These are phyloP conservation scores for Clitoria ternatea DNA, from an alignment of 306 rosid genomes.

Conservation along the genomic window DNA sequence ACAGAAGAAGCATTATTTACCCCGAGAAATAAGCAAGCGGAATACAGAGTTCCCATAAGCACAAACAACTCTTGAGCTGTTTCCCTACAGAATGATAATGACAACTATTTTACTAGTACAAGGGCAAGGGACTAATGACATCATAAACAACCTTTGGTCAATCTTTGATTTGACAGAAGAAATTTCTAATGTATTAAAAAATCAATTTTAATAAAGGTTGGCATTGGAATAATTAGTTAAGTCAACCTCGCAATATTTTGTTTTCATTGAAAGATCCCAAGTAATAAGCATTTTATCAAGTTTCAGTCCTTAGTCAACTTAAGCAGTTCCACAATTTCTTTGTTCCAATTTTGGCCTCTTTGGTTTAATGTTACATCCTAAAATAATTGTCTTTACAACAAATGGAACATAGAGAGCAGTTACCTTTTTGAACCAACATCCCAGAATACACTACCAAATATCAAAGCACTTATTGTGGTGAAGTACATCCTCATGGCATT, in stretches of 20 bases:
- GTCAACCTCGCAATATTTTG: background rate
- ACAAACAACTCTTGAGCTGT: slow-evolving; percentile 56
- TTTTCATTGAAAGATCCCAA: background rate
- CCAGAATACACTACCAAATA: slow-evolving; percentile 76
- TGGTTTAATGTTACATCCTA: background rate
- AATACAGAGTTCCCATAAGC: slow-evolving; percentile 84
- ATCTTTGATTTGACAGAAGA: background rate
- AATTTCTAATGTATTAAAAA: background rate
- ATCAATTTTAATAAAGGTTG: background rate
- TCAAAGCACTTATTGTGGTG: slow-evolving; percentile 60
- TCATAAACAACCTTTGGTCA: background rate
- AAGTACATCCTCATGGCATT: slow-evolving; percentile 72
- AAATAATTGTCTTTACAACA: background rate
- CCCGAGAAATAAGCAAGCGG: slow-evolving; percentile 79
- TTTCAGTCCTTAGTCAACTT: background rate
- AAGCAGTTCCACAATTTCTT: background rate
- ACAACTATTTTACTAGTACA: background rate
- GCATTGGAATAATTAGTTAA: background rate
- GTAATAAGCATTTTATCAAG: background rate
- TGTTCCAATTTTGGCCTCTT: background rate
- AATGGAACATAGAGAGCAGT: slow-evolving; percentile 5
- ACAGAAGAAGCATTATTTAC: slow-evolving; percentile 83
- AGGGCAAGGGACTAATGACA: background rate
- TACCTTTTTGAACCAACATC: slow-evolving; percentile 71
- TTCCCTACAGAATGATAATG: slow-evolving; percentile 37